These are phyloP conservation scores for Mycena venus DNA, from an alignment of 768 basidiomycete species.

Conservation along the genomic window DNA sequence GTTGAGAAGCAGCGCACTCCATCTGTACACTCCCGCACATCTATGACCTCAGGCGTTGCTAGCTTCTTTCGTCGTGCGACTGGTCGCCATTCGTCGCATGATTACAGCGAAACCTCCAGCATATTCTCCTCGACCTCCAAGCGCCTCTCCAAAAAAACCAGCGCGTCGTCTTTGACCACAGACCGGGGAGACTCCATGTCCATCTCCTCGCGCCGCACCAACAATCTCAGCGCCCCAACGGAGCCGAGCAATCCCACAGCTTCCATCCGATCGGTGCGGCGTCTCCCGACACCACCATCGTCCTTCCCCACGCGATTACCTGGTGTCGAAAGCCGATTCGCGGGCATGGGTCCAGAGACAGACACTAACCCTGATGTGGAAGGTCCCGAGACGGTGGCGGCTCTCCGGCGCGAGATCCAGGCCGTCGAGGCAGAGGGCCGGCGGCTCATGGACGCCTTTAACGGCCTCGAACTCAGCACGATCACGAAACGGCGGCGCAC, in stretches of 20 bases:
- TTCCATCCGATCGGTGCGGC: conserved; percentile 58
- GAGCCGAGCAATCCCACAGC: conserved; percentile 57
- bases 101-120: conserved; percentile 65
- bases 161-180: conserved; percentile 61
- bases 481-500: conserved; percentile 64
- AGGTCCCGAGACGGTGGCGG: conserved; percentile 67
- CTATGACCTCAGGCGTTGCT: conserved; percentile 64
- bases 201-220: conserved; percentile 59
- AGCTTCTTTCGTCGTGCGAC: conserved; percentile 66
- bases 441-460: conserved; percentile 83
- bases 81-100: conserved; percentile 55
- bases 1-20: conserved; percentile 54
- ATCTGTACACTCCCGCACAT: conserved; percentile 67
- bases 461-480: conserved; percentile 80
- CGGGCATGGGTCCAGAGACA: conserved; percentile 50
- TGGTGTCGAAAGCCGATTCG: conserved; percentile 54
- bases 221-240: conserved; percentile 39
- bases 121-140: conserved; percentile 41
- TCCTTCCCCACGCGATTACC: conserved; percentile 61
- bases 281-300: conserved; percentile 69
- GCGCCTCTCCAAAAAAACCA: conserved; percentile 62
- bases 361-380: conserved; percentile 64
- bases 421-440: conserved; percentile 79
- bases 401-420: conserved; percentile 76
- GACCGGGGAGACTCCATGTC: conserved; percentile 58